Base-by-base conservation (phyloP, 495 filamentous ascomycete genomes). In the Penicillium simplicissimum region DNA sequence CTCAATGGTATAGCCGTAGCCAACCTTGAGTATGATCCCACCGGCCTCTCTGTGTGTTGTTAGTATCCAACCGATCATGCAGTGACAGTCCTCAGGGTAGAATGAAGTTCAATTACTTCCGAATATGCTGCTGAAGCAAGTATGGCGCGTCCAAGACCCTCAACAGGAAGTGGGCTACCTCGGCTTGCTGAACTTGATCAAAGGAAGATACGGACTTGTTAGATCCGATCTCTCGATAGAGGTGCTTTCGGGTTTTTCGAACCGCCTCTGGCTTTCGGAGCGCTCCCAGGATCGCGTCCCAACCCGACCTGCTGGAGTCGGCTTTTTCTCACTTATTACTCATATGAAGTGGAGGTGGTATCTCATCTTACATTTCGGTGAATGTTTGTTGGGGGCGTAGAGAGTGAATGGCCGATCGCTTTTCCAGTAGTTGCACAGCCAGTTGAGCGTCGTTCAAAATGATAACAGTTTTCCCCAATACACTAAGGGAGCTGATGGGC, bases 401-500 rank as follows among this genome's bases (percentile, higher is more conserved):
- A 0, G 81, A 82, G 56, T 82, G 62, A 21, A 75, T 76, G 0
- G 60, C 68, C 0, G 79, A 80, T 21, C 78, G 69, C 56, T 82
- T 82, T 52, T 80, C 78, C 47, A 84, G 23, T 0, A 85, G 67
- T 31, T 84, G 79, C 35, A 74, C 53, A 0, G 79, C 79, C 2
- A 79, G 13, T 10, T 68, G 52, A 11, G 65, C 58, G 38, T 84
- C 79, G 57, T 84, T 78, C 43, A 85, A 54, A 55, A 85, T 77
- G 19, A 85, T 64, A 8, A 84, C 72, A 0, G 74, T 77, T 58
- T 78, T 73, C 10, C 80, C 81, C 25, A 83, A 52, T 7, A 82
- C 68, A 3, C 72, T 81, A 2, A 86, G 55, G 15, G 81, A 85
- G 64, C 81, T 85, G n/a, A 86, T 77, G 0, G 81, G 79, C 8